These are phyloP conservation scores for Hypoxylon rubiginosum DNA, from an alignment of 2,329 filamentous ascomycete species.

Conservation along the genomic window DNA sequence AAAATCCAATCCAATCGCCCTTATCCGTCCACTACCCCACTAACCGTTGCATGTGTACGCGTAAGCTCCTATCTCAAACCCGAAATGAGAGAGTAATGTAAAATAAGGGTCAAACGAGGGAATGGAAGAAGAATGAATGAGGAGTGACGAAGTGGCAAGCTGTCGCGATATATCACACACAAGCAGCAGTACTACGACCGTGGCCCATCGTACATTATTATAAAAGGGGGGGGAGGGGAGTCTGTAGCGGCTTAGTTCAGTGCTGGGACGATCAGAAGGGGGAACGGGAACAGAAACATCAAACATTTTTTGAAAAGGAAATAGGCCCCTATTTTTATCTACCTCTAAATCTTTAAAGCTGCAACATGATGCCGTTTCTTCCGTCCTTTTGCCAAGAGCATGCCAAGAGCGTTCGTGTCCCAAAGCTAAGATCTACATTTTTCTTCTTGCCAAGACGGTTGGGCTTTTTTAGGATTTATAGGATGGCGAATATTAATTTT, in stretches of 20 bases:
- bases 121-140: constrained; percentile 22
- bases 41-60: constrained; percentile 31
- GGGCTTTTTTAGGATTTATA: constrained; percentile 21
- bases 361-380: constrained; percentile 42
- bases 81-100: constrained; percentile 14
- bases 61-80: constrained; percentile 34
- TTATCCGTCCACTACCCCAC: constrained; percentile 36
- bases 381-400: constrained; percentile 41
- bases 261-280: constrained; percentile 17
- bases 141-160: background rate
- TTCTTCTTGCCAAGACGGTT: constrained; percentile 33
- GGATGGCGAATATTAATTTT: constrained; percentile 28
- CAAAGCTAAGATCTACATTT: constrained; percentile 39
- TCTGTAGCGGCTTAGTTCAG: background rate
- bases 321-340: constrained; percentile 39
- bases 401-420: constrained; percentile 41
- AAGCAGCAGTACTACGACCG: constrained; percentile 9
- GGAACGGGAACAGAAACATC: constrained; percentile 34
- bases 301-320: constrained; percentile 26
- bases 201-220: constrained; percentile 21
- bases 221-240: constrained; percentile 7
- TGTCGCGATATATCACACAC: constrained; percentile 32
- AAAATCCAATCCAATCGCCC: constrained; percentile 30
- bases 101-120: constrained; percentile 24
- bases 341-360: constrained; percentile 21